Evolutionary conservation across 768 basidiomycete species (phyloP).

Genomic region (Mycena vulgaris): DNA sequence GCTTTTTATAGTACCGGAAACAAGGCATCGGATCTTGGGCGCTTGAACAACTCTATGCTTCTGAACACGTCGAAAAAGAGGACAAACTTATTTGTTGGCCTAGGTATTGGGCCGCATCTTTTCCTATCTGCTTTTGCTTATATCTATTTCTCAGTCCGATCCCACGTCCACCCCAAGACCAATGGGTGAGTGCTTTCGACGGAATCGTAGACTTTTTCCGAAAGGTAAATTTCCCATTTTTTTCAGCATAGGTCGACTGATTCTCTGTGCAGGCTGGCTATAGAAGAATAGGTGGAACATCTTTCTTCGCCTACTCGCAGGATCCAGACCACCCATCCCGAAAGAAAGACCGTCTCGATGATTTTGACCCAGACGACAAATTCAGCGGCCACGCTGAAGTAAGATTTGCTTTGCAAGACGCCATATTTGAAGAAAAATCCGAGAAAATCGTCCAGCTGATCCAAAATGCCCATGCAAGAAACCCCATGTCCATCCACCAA

Average conservation of each 20-base stretch:
- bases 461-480: not conserved
- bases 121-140: not conserved
- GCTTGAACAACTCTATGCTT: conserved; percentile 17
- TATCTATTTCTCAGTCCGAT: conserved; percentile 7
- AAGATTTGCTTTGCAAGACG: conserved; percentile 7
- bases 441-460: conserved; percentile 7
- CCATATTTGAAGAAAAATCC: conserved; percentile 8
- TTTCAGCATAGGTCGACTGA: no score
- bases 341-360: not conserved
- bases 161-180: conserved; percentile 18
- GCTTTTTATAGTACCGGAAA: conserved; percentile 6
- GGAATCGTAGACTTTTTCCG: conserved; percentile 24
- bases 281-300: conserved; percentile 14
- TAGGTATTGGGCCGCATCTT: not conserved
- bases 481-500: conserved; percentile 3
- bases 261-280: conserved; percentile 13
- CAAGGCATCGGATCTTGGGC: conserved; percentile 28
- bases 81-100: conserved; percentile 31
- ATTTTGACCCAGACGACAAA: conserved; percentile 10
- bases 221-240: not conserved
- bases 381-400: not conserved
- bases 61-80: conserved; percentile 14
- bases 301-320: conserved; percentile 27
- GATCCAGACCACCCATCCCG: conserved; percentile 26
- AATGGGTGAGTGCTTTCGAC: conserved; percentile 18